Evolutionary conservation across 2,329 filamentous ascomycete species (phyloP).

Genomic region (Elsinoe ampelina): DNA sequence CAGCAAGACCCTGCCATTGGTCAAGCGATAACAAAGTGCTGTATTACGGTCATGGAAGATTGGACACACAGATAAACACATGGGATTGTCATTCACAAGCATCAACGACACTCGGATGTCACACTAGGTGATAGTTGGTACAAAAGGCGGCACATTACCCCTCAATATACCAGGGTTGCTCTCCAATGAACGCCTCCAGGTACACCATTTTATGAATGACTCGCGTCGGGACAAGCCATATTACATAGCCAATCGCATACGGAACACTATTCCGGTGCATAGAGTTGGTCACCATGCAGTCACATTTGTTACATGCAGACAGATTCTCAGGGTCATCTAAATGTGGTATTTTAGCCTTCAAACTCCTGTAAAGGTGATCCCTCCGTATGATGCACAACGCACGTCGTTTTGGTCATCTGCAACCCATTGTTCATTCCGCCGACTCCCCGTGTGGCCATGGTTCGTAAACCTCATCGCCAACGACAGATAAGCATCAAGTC

Average conservation of each 20-base stretch:
- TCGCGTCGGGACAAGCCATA: slow-evolving; percentile 9
- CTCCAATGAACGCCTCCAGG: slow-evolving; percentile 1
- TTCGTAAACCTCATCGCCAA: not conserved
- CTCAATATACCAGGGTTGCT: slow-evolving; percentile 6
- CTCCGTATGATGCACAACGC: no score
- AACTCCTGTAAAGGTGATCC: no score
- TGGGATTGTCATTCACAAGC: not conserved
- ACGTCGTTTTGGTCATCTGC: no score
- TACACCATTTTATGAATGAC: not conserved
- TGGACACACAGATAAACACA: not conserved
- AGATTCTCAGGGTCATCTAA: not conserved
- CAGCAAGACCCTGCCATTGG: not conserved
- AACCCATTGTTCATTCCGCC: no score
- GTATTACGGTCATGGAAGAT: not conserved
- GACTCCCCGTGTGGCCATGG: no score
- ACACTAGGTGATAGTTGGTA: not conserved
- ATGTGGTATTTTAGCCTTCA: not conserved
- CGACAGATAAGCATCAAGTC: not conserved
- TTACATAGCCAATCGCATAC: not conserved
- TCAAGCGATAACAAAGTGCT: not conserved
- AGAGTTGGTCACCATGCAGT: not conserved
- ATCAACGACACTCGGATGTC: not conserved
- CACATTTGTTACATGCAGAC: not conserved
- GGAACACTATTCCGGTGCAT: not conserved
- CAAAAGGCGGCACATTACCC: not conserved